These are phyloP conservation scores for Lasiodiplodia sp. DNA, from an alignment of 2,329 filamentous ascomycete genomes.

Conservation along the genomic window DNA sequence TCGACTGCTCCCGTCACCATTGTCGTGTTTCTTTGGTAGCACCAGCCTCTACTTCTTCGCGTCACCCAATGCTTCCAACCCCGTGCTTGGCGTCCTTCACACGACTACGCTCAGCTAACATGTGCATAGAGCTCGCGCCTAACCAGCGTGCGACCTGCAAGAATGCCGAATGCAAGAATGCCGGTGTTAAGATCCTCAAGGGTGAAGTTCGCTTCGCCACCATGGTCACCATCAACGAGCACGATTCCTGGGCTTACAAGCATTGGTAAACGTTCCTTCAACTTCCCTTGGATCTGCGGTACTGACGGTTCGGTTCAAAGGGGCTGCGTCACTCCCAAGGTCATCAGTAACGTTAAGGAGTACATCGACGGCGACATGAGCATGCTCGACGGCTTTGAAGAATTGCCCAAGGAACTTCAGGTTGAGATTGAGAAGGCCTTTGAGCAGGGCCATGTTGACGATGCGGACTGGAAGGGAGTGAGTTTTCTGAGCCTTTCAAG, in stretches of 20 bases:
- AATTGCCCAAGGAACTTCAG: constrained; percentile 72
- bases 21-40: background rate
- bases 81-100: background rate
- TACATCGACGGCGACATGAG: constrained; percentile 66
- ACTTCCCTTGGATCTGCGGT: background rate
- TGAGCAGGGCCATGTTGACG: constrained; percentile 78
- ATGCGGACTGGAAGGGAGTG: constrained; percentile 90
- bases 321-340: constrained; percentile 85
- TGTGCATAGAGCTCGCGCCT: constrained; percentile 69
- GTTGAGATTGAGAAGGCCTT: constrained; percentile 77
- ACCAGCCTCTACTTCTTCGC: background rate
- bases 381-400: constrained; percentile 81
- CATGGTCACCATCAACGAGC: constrained; percentile 69
- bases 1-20: background rate
- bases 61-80: background rate
- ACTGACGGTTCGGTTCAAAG: constrained; percentile 55
- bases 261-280: constrained; percentile 74
- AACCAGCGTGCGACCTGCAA: constrained; percentile 78
- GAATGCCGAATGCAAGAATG: constrained; percentile 75
- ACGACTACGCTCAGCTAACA: constrained; percentile 20
- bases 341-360: constrained; percentile 71
- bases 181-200: constrained; percentile 74
- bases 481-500: constrained; percentile 46
- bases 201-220: constrained; percentile 79
- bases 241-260: constrained; percentile 76